These are phyloP conservation scores for Paramecium primaurelia DNA, from an alignment of 73 alveolate species.

Conservation along the genomic window DNA sequence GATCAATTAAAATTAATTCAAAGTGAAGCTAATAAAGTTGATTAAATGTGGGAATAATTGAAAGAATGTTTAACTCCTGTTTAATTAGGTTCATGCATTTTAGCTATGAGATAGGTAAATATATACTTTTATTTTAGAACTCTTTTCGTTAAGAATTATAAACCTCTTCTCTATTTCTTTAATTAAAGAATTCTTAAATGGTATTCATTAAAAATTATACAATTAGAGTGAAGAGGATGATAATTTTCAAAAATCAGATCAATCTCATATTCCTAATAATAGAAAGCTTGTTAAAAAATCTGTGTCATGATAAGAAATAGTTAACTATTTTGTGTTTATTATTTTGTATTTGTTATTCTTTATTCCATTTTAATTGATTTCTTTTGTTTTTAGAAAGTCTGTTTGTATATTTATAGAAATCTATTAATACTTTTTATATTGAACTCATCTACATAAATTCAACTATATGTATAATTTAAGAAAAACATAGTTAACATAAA, in stretches of 20 bases:
- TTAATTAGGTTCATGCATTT: not conserved
- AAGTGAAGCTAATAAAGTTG: conserved; percentile 13
- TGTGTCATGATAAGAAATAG: not conserved
- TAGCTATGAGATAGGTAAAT: conserved; percentile 17
- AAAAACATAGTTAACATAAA: not conserved
- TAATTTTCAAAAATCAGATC: not conserved
- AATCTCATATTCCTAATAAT: not conserved
- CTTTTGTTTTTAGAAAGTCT: not conserved
- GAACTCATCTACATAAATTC: not conserved
- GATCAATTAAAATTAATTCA: not conserved
- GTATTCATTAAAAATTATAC: not conserved
- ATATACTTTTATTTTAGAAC: not conserved
- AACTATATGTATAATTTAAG: not conserved
- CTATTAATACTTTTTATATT: not conserved
- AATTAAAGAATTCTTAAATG: not conserved
- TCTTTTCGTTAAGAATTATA: not conserved
- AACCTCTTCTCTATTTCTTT: not conserved
- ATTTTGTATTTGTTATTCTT: not conserved
- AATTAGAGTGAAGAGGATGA: not conserved
- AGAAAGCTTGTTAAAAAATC: not conserved
- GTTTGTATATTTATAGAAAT: not conserved
- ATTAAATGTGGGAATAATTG: not conserved
- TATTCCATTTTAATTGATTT: not conserved
- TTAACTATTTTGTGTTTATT: not conserved
- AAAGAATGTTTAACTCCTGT: conserved; percentile 21